phyloP scores from a whole-genome alignment of 2,329 filamentous ascomycete genomes.

The Fusarium duplospermum region DNA sequence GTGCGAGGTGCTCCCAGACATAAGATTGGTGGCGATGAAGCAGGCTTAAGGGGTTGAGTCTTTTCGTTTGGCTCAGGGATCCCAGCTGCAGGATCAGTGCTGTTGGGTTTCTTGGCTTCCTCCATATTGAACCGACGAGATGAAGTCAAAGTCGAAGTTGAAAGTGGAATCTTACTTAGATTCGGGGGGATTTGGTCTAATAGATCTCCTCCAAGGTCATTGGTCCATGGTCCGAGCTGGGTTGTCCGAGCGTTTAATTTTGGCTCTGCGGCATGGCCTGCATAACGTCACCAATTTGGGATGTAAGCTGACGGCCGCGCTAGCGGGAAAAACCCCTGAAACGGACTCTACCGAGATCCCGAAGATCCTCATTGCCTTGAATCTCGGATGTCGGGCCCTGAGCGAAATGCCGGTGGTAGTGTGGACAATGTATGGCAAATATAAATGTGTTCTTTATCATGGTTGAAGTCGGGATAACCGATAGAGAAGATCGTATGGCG shows the following conservation, averaged over 20 bases:
- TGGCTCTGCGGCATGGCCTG: background rate
- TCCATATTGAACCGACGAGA: background rate
- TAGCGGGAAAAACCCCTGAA: background rate
- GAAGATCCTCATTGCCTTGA: background rate
- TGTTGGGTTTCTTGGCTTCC: background rate
- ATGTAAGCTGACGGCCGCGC: background rate
- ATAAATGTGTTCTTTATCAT: no score
- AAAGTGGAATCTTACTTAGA: background rate
- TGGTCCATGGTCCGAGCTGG: background rate
- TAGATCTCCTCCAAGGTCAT: background rate
- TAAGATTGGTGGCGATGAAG: slow-evolving; percentile 10
- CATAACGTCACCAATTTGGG: background rate
- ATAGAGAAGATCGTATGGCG: no score
- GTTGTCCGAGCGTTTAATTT: background rate
- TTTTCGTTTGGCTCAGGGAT: background rate
- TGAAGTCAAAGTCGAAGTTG: background rate
- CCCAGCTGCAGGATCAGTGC: background rate
- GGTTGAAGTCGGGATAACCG: no score
- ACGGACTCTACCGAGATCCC: background rate
- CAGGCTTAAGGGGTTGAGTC: background rate
- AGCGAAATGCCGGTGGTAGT: background rate
- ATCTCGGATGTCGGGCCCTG: background rate
- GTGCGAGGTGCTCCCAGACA: slow-evolving; percentile 24
- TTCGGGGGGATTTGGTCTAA: background rate
- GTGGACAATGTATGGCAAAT: background rate